Base-by-base conservation (phyloP, 1,139 yeast species). In the Zygosaccharomyces sapae region DNA sequence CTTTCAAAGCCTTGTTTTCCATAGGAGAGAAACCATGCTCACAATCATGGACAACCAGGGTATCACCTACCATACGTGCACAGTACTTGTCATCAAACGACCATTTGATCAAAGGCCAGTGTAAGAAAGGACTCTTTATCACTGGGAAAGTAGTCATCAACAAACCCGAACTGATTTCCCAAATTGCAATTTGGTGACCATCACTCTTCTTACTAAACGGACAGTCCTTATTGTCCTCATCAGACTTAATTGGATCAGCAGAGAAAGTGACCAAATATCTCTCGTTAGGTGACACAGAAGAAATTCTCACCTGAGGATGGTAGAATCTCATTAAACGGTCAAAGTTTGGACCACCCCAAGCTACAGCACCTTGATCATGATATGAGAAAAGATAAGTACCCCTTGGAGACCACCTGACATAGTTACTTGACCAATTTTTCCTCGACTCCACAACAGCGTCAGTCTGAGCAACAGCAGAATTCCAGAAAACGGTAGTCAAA, bases 31-130 rank as follows among this genome's bases (percentile, higher is more conserved):
- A 70, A 66, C 86, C 81, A 43, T 88, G 77, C 48, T 81, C 81
- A 22, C 78, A 62, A 55, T 83, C 88, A 70, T 90, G 94, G 55
- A 94, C 79, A 43, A 96, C 92, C 59, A 94, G 75, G 47, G 95
- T 97, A 55, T 87, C 94, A 48, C 96, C 96, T 47, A 92, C 92
- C 70, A 87, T 81, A 73, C 98, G 86, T 49, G 97, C 97, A 73
- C 96, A 87, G 74, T 83, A 94, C 69, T 81, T 83, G 70, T 88
- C 96, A 70, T 94, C 95, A 60, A 75, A 77, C 40, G 97, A 88
- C 97, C 97, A 94, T 71, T 89, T 90, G 67, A 94, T 85, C 65
- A 92, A 80, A 43, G 99, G 99, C 99, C 99, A 92, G 55, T 86
- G 83, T 81, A 87, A 81, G 64, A 83, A 84, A 65, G 79, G 77